phyloP scores from a whole-genome alignment of 306 rosid genomes.

The Vicia villosa region DNA sequence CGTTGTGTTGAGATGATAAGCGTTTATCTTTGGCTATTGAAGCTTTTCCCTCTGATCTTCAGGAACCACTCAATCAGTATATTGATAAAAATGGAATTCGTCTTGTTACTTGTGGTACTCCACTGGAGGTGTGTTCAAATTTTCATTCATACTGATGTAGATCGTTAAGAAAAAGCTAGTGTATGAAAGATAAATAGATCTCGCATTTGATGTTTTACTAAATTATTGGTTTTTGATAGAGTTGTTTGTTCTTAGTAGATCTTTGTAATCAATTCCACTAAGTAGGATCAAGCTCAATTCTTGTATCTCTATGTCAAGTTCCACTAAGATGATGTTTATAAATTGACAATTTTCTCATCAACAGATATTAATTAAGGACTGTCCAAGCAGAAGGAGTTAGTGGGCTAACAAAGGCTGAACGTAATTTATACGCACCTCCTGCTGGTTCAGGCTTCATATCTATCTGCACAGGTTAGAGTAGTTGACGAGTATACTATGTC shows the following conservation, averaged over 20 bases:
- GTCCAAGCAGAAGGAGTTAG: slow-evolving; percentile 92
- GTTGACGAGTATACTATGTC: slow-evolving; percentile 91
- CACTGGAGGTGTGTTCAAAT: slow-evolving; percentile 56
- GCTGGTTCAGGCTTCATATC: slow-evolving; percentile 89
- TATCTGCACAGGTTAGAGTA: slow-evolving; percentile 88
- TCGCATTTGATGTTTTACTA: slow-evolving; percentile 3
- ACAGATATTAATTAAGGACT: slow-evolving; percentile 82
- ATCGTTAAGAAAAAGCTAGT: neutral
- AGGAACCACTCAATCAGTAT: slow-evolving; percentile 73
- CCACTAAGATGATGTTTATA: slow-evolving; percentile 16
- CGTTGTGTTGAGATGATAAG: slow-evolving; percentile 62
- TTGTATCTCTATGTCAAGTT: slow-evolving; percentile 25
- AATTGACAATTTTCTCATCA: slow-evolving; percentile 29
- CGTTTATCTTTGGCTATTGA: slow-evolving; percentile 76
- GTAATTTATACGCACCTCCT: slow-evolving; percentile 81
- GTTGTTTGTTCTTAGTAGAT: neutral
- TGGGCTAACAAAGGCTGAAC: slow-evolving; percentile 82
- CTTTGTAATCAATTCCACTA: neutral
- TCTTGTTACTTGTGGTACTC: slow-evolving; percentile 85
- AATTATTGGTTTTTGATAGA: slow-evolving; percentile 9
- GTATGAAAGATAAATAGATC: neutral
- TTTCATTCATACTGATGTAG: slow-evolving; percentile 17
- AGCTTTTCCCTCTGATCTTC: slow-evolving; percentile 76
- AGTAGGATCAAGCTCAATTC: neutral
- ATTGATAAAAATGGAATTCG: slow-evolving; percentile 70